Evolutionary conservation across 768 basidiomycete genomes (phyloP).

Genomic region (Crassisporium funariophilum): DNA sequence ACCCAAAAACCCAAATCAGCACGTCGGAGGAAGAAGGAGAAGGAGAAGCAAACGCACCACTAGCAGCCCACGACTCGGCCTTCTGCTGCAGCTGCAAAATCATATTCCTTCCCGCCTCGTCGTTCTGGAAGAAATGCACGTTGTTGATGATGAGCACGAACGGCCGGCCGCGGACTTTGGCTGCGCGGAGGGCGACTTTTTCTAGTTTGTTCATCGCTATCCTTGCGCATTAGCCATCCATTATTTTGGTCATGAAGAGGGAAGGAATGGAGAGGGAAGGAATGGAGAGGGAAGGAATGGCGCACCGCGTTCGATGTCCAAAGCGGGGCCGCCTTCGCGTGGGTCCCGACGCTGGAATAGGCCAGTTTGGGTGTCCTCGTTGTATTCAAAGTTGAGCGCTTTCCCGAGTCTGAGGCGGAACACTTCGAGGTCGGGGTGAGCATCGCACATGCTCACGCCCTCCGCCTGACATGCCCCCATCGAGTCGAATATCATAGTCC

Average conservation of each 20-base stretch:
- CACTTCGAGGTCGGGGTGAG: slow-evolving; percentile 85
- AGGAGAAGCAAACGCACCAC: slow-evolving; percentile 46
- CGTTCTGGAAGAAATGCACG: slow-evolving; percentile 71
- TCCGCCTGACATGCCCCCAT: slow-evolving; percentile 74
- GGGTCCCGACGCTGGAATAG: slow-evolving; percentile 85
- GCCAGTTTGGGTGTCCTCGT: slow-evolving; percentile 79
- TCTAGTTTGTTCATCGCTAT: slow-evolving; percentile 80
- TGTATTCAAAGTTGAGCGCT: slow-evolving; percentile 83
- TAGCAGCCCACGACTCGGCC: slow-evolving; percentile 84
- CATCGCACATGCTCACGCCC: slow-evolving; percentile 76
- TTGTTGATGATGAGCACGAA: slow-evolving; percentile 85
- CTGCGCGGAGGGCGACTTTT: slow-evolving; percentile 76
- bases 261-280: no score
- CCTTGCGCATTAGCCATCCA: not conserved
- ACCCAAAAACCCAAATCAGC: not conserved
- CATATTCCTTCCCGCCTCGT: slow-evolving; percentile 75
- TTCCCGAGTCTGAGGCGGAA: slow-evolving; percentile 86
- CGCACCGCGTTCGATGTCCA: slow-evolving; percentile 81
- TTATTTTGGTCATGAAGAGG: no score
- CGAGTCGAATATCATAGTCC: slow-evolving; percentile 81
- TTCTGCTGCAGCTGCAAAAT: slow-evolving; percentile 86
- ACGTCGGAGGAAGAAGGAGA: slow-evolving; percentile 4
- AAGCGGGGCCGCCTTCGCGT: slow-evolving; percentile 77
- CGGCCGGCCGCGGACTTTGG: slow-evolving; percentile 60
- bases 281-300: no score